Conservation (phyloP, 2,329 filamentous ascomycete genomes). For the Alternaria brassicae region DNA sequence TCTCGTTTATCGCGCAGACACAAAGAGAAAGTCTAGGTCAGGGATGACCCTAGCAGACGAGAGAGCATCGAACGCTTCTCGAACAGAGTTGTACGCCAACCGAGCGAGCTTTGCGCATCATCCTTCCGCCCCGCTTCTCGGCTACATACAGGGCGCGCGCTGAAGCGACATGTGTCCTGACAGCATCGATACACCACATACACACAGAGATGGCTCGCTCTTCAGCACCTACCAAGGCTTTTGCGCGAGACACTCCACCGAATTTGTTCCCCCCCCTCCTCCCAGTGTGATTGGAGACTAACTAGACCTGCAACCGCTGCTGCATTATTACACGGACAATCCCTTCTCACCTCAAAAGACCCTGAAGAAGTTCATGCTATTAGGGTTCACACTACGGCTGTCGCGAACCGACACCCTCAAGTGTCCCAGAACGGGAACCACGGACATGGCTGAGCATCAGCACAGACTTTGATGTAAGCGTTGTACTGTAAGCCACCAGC, state of each 20-base stretch:
- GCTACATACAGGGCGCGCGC: slow-evolving; percentile 1
- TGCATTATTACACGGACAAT: no score
- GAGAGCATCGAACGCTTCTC: slow-evolving; percentile 29
- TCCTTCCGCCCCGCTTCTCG: slow-evolving; percentile 28
- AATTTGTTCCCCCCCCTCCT: no score
- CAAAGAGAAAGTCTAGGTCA: slow-evolving; percentile 24
- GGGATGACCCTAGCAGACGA: slow-evolving; percentile 29
- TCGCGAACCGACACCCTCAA: slow-evolving; percentile 5
- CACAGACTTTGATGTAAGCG: not conserved
- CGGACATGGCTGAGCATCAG: not conserved
- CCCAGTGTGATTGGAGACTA: no score
- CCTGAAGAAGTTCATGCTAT: slow-evolving; percentile 7
- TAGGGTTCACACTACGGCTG: slow-evolving; percentile 9
- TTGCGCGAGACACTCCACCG: no score
- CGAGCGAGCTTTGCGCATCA: slow-evolving; percentile 31
- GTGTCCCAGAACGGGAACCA: not conserved
- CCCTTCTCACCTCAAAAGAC: no score
- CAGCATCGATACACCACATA: no score
- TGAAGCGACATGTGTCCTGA: no score
- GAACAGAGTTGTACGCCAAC: slow-evolving; percentile 33
- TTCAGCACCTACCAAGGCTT: no score
- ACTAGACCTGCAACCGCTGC: no score
- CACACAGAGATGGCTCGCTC: no score
- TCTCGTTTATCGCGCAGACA: slow-evolving; percentile 23
- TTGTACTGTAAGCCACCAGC: not conserved